Base-by-base conservation (phyloP, 257 asterid species). In the Coffea canephora region DNA sequence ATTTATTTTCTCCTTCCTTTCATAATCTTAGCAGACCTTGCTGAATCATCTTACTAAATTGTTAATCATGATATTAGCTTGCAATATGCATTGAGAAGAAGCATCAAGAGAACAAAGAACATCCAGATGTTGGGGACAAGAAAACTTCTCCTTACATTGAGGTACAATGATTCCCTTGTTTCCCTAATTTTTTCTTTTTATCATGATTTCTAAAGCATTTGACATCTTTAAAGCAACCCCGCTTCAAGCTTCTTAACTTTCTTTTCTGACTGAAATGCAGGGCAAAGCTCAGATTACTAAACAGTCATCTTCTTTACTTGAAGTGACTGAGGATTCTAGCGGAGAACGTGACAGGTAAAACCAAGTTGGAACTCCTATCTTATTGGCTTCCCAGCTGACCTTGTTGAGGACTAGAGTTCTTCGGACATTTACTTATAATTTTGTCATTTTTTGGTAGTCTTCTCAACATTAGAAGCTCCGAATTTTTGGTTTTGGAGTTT, bases 11-110 rank as follows among this genome's bases (percentile, higher is more conserved):
- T 71, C 71, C 25, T 7, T 41, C 25, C 41, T 41, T 19, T 34
- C 27, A 55, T 36, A 25, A 18, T 12, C 48, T 18, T 41, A 1
- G 6, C 21, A 6, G 10, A 61, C 18, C 27, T 59, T 66, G 18
- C 54, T 31, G 48, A 82, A 73, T 41, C 75, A 41, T 87, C 75
- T 71, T 78, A 82, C 52, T 59, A 74, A n/a, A 77, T 68, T 69
- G 52, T 36, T 72, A 12, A 12, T 81, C 79, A 80, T 81, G 72
- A 48, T 87, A 59, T 84, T 86, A 94, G 98, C 93, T 94, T 83
- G 92, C 97, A 55, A 82, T 92, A 84, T 94, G 97, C 94, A 94
- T 92, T 52, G 79, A 84, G 76, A 89, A 87, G 86, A 89, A 85
- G 88, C 79, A 83, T 70, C 90, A 62, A 82, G 89, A 85, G 69